Percentiles rank a stretch among this genome's conserved stretches.
Evolutionary conservation across 2,329 filamentous ascomycete genomes (phyloP).

Genomic region (Dactylellina parvicollis): DNA sequence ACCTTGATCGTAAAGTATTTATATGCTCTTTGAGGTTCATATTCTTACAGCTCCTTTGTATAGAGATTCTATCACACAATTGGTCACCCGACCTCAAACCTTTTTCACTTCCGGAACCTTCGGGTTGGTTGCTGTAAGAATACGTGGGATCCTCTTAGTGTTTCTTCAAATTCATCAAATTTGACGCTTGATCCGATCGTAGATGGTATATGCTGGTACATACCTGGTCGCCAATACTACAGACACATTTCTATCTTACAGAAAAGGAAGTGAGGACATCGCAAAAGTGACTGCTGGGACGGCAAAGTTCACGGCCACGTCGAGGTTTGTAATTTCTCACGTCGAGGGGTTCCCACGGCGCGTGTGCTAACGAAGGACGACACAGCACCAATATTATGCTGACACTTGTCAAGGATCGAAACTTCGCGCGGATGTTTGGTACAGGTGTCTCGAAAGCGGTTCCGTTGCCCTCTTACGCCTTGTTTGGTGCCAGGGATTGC

Average conservation of each 20-base stretch:
- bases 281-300: conserved; percentile 74
- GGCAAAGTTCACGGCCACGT: conserved; percentile 82
- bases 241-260: conserved; percentile 77
- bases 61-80: conserved; percentile 28
- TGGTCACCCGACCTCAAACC: conserved; percentile 55
- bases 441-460: conserved; percentile 70
- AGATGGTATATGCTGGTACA: conserved; percentile 83
- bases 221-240: conserved; percentile 88
- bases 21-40: background rate
- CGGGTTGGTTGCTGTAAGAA: conserved; percentile 57
- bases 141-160: background rate
- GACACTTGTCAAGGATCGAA: conserved; percentile 88
- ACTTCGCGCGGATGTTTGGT: conserved; percentile 84
- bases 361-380: background rate
- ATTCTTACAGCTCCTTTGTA: background rate
- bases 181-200: conserved; percentile 55
- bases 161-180: background rate
- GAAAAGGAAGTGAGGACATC: conserved; percentile 61
- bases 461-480: conserved; percentile 71
- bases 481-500: conserved; percentile 85
- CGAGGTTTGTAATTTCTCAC: conserved; percentile 61
- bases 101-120: conserved; percentile 58
- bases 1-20: background rate
- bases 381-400: conserved; percentile 78
- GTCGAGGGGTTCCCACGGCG: background rate